Base-by-base conservation (phyloP, 176 grass and related monocot genomes). In the Dactylis glomerata region DNA sequence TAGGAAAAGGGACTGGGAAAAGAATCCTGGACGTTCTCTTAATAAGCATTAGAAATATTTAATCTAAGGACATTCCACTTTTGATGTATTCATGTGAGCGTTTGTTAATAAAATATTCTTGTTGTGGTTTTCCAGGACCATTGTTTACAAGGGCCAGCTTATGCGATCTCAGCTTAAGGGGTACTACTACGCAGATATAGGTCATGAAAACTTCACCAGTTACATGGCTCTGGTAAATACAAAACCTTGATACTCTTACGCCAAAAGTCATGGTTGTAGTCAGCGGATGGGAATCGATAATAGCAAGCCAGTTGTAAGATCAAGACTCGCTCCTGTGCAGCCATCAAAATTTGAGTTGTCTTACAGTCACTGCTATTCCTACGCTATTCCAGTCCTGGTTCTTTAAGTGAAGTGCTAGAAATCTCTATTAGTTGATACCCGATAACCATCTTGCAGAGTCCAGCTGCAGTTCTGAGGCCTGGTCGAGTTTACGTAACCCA, bases 151-250 rank as follows among this genome's bases (percentile, higher is more conserved):
- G 68, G 97, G 97, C 38, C 97, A 99, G 82, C 92, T 99, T 73
- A 99, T 89, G 79, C 97, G 93, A 2, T 73, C 20, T 52, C 97
- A 99, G 84, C 80, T 99, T 63, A 89, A 94, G 88, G 87, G 86
- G 32, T 99, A 96, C 88, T 99, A 94, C 87, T 96, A 94, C 78
- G 97, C 90, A 40, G 92, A 99, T 85, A 92, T 99, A 87, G 97
- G 92, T 79, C 83, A 96, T 86, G 84, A 99, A 87, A 96, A 83
- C 49, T 99, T 99, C 89, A 90, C 72, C 19, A 94, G 93, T 89
- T 99, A 99, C 71, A 99, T 99, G 93, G 97, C 93, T 70, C 86
- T 99, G 97, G 97, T 99, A 96, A 99, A 90, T 94, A 83, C 82
- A 78, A 75, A 80, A 87, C 83, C 82, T 87, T 83, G 86, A 87